Conservation (phyloP, 2,329 filamentous ascomycete genomes). For the Apiospora rasikravindrae region DNA sequence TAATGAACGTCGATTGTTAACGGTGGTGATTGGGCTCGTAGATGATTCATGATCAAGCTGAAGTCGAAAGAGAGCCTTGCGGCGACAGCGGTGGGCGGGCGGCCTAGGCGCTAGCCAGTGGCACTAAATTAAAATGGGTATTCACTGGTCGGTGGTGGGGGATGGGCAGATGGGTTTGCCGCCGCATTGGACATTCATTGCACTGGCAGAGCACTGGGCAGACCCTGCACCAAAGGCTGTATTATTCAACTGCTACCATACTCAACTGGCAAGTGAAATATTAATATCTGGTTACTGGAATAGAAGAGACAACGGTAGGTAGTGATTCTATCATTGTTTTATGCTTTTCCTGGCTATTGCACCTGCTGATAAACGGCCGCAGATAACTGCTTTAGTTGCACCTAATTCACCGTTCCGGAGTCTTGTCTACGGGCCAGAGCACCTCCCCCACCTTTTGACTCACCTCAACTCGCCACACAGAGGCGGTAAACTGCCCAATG, state of each 20-base stretch:
- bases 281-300: not conserved
- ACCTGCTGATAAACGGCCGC: not conserved
- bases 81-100: not conserved
- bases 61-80: slow-evolving; percentile 16
- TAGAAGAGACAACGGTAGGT: no score
- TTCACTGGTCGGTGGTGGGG: not conserved
- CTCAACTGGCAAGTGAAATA: not conserved
- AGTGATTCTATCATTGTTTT: not conserved
- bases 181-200: not conserved
- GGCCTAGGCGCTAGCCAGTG: not conserved
- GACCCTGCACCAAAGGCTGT: not conserved
- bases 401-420: not conserved
- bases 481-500: not conserved
- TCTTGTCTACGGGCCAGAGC: not conserved
- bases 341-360: no score
- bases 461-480: not conserved
- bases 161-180: not conserved
- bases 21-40: not conserved
- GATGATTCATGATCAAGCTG: slow-evolving; percentile 5
- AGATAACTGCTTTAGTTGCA: not conserved
- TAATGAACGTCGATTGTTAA: slow-evolving; percentile 5
- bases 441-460: not conserved
- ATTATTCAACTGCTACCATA: not conserved
- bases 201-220: not conserved
- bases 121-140: not conserved